A percentile compares a stretch with the other conserved stretches of the same genome.
Conservation (phyloP, 306 rosid genomes). For the Astragalus glycyphyllos region DNA sequence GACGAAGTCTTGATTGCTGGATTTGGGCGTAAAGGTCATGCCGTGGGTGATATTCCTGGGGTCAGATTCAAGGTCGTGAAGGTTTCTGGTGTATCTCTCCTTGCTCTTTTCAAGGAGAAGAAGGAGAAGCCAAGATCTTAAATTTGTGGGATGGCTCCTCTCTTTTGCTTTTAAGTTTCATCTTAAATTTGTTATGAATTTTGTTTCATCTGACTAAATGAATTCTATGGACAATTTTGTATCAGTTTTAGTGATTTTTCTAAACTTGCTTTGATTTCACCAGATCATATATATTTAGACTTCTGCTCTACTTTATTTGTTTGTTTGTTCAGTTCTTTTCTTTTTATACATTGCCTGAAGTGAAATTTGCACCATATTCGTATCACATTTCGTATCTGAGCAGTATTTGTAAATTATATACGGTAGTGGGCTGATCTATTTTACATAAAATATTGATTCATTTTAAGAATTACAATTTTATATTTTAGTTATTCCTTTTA, state of each 20-base stretch:
- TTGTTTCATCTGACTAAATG: conserved; percentile 23
- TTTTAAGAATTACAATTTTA: too few relatives aligned
- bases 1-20: conserved; percentile 84
- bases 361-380: too few relatives aligned
- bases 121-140: conserved; percentile 62
- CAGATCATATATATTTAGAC: background rate
- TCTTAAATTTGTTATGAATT: background rate
- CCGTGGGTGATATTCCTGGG: conserved; percentile 84
- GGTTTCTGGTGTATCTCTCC: conserved; percentile 68
- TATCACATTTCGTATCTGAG: too few relatives aligned
- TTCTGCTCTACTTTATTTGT: background rate
- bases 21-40: conserved; percentile 77
- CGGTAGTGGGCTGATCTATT: too few relatives aligned
- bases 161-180: conserved; percentile 2
- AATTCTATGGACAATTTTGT: conserved; percentile 46
- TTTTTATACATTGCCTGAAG: too few relatives aligned
- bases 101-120: conserved; percentile 56
- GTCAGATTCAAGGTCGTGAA: conserved; percentile 77
- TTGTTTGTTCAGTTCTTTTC: background rate
- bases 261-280: conserved; percentile 17
- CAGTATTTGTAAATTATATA: too few relatives aligned
- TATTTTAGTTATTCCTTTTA: too few relatives aligned
- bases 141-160: conserved; percentile 3
- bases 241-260: conserved; percentile 18
- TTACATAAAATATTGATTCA: too few relatives aligned